Conservation (phyloP, 768 basidiomycete genomes). For the Lentinula raphanica region DNA sequence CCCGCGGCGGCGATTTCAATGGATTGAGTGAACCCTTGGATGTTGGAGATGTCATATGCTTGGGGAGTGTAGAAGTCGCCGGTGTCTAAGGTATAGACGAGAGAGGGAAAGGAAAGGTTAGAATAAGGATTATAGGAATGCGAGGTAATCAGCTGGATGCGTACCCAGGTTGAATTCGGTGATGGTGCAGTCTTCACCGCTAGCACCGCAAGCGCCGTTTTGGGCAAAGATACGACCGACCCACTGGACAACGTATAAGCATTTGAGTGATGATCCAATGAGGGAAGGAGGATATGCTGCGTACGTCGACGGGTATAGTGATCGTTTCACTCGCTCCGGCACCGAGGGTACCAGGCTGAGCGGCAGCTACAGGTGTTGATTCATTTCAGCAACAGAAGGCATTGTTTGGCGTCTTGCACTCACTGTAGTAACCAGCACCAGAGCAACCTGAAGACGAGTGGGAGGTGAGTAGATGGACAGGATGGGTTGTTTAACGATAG, state of each 20-base stretch:
- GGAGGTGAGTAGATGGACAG: conserved; percentile 20
- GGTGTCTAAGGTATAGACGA: conserved; percentile 7
- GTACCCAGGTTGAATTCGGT: conserved; percentile 37
- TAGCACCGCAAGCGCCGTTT: conserved; percentile 30
- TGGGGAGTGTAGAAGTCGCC: conserved; percentile 18
- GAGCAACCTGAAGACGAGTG: conserved; percentile 21
- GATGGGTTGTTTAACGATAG: conserved; percentile 12
- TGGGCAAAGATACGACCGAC: conserved; percentile 36
- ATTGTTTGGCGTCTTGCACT: neutral
- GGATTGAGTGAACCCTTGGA: conserved; percentile 37
- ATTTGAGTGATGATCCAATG: neutral
- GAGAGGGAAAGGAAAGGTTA: neutral
- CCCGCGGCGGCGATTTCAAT: conserved; percentile 29
- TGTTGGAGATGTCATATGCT: conserved; percentile 40
- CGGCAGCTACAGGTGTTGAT: conserved; percentile 17
- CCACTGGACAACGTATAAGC: conserved; percentile 33
- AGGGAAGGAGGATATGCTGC: neutral
- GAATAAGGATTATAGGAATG: too few species aligned
- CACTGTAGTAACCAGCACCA: conserved; percentile 6
- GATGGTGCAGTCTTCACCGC: conserved; percentile 34
- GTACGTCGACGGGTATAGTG: conserved; percentile 13
- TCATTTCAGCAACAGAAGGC: conserved; percentile 9
- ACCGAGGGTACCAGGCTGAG: conserved; percentile 26
- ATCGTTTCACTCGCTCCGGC: conserved; percentile 24
- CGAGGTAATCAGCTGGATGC: neutral